Conservation (phyloP, 257 asterid species). For the Solanum bukasovii region DNA sequence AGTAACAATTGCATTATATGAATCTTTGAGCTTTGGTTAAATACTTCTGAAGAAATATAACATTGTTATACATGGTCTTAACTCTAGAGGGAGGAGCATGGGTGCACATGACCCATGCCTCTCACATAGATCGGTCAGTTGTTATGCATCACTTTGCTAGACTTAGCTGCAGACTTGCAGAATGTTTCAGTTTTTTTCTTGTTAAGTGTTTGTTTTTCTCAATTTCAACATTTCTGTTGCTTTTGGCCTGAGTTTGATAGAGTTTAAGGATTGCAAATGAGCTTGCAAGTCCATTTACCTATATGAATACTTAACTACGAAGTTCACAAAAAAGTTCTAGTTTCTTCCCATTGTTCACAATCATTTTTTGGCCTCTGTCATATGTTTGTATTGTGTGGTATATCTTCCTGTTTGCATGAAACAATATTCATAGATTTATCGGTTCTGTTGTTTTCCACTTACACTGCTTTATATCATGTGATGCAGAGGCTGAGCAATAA, state of each 20-base stretch:
- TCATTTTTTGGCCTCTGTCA: background rate
- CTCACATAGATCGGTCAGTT: background rate
- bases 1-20: background rate
- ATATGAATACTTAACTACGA: background rate
- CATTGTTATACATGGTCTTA: background rate
- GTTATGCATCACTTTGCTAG: background rate
- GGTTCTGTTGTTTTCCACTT: background rate
- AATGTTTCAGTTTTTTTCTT: background rate
- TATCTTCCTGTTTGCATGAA: background rate
- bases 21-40: background rate
- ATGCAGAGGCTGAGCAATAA: conserved; percentile 48
- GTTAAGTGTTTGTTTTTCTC: background rate
- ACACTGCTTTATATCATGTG: background rate
- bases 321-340: background rate
- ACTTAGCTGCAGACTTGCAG: background rate
- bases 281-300: background rate
- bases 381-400: background rate
- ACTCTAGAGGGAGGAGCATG: background rate
- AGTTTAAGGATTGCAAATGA: background rate
- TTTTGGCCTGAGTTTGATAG: background rate
- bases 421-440: background rate
- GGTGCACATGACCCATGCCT: background rate
- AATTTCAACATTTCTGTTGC: background rate
- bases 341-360: background rate
- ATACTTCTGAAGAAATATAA: background rate